Base-by-base conservation (phyloP, 2,329 filamentous ascomycete genomes). In the Ophiosphaerella herpotricha region DNA sequence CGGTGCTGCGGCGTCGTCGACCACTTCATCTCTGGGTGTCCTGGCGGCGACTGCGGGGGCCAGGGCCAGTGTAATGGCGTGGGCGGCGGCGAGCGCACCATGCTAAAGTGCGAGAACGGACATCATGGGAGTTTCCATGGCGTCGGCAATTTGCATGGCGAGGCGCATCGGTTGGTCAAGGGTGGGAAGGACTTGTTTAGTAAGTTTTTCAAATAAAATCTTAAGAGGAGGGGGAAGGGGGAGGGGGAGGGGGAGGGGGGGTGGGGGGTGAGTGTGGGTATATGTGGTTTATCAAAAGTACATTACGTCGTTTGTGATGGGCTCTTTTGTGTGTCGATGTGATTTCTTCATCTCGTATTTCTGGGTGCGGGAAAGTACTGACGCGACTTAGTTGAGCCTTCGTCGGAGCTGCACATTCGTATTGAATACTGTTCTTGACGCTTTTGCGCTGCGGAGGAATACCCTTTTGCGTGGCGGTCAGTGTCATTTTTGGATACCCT, bases 1-100 rank as follows among this genome's bases (percentile, higher is more conserved):
- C 44, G 61, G 31, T 64, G 68, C 33, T 73, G 71, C 39, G 54
- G 57, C 7, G 65, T 71, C 45, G 59, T 72, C 1, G 54, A 66
- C 6, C 64, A 70, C 42, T 69, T 71, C 39, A 58, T 66, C 36
- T 55, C 66, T 32, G 70, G 69, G 11, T 66, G 63, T 52, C 61
- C 60, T 29, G 64, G 63, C 1, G 61, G 62, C 5, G 48, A 40
- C 5, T 70, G 66, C 43, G 66, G 65, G 1, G 66, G 63, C 0
- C 50, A 57, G 44, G 65, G 63, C 2, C 57, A 64, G 37, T 56
- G 53, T 29, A 61, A 58, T 21, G 4, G 66, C 63, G 0, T 46
- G 40, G 5, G 63, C 59, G 0, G 64, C 60, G 4, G 51, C 38
- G 1, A 57, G 57, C 3, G 59, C 57, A 46, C 49, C 5, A 56